phyloP scores from a whole-genome alignment of 78 protist genomes.

The Dictyostelium firmibasis region DNA sequence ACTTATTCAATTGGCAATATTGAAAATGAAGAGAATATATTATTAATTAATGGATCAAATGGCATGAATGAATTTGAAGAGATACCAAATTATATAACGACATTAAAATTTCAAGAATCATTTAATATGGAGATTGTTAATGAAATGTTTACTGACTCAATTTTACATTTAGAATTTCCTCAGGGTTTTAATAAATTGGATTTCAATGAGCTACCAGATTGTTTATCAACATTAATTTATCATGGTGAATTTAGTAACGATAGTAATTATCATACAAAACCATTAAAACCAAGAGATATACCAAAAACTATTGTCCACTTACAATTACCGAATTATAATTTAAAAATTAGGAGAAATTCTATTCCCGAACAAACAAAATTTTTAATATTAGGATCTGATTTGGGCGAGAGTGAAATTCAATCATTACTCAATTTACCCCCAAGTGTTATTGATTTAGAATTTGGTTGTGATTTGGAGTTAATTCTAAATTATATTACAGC shows the following conservation, averaged over 20 bases:
- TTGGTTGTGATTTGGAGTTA: neutral
- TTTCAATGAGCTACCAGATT: neutral
- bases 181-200: neutral
- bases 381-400: neutral
- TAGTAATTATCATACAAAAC: neutral
- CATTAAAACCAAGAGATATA: slow-evolving; percentile 5
- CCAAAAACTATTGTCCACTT: neutral
- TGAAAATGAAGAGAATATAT: neutral
- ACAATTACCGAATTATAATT: neutral
- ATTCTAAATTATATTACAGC: neutral
- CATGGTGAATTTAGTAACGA: neutral
- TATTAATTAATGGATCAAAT: neutral
- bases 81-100: slow-evolving; percentile 4
- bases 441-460: neutral
- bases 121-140: neutral
- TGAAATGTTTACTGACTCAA: neutral
- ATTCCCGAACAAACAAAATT: neutral
- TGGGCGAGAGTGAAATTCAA: neutral
- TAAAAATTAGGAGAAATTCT: neutral
- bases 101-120: neutral
- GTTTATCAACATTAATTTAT: slow-evolving; percentile 4
- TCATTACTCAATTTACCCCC: neutral
- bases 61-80: neutral
- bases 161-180: neutral
- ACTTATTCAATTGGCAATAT: neutral